Conservation (phyloP, 1,139 yeast genomes). For the Sugiyamaella grinbergsii region DNA sequence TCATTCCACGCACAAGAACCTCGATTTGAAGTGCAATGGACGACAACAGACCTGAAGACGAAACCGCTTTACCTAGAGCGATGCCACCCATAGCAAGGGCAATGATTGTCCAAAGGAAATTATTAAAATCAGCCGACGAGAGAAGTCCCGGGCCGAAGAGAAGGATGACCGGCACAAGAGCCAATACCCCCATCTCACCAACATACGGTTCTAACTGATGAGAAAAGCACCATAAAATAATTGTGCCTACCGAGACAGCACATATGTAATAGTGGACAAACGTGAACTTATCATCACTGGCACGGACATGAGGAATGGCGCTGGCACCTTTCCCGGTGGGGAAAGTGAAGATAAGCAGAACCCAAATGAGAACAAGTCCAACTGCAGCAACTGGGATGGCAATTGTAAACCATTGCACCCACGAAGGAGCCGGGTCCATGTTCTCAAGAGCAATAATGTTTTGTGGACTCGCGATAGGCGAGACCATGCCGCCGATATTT, state of each 20-base stretch:
- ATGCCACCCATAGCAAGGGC: conserved; percentile 96
- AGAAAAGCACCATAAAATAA: conserved; percentile 82
- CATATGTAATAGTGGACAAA: conserved; percentile 71
- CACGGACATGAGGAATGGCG: conserved; percentile 62
- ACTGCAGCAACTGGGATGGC: conserved; percentile 76
- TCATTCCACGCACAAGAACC: conserved; percentile 53
- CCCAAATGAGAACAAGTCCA: conserved; percentile 68
- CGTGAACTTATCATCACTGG: conserved; percentile 64
- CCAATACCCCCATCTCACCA: conserved; percentile 90
- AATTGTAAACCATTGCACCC: conserved; percentile 93
- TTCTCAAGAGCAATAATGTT: conserved; percentile 84
- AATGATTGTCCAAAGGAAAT: conserved; percentile 92
- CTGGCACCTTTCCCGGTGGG: conserved; percentile 52
- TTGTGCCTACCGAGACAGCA: conserved; percentile 66
- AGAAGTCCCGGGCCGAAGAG: conserved; percentile 87
- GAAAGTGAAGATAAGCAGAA: conserved; percentile 66
- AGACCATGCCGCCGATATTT: conserved; percentile 93
- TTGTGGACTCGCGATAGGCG: conserved; percentile 96
- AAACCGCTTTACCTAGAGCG: conserved; percentile 88
- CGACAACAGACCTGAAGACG: conserved; percentile 80
- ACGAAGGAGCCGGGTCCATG: conserved; percentile 88
- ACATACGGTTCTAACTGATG: conserved; percentile 65
- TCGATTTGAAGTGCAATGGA: conserved; percentile 76
- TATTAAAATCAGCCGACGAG: conserved; percentile 84
- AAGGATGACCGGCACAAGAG: conserved; percentile 77